phyloP scores from a whole-genome alignment of 192 early-diverging fungal genomes.

The Coemansia interrupta region DNA sequence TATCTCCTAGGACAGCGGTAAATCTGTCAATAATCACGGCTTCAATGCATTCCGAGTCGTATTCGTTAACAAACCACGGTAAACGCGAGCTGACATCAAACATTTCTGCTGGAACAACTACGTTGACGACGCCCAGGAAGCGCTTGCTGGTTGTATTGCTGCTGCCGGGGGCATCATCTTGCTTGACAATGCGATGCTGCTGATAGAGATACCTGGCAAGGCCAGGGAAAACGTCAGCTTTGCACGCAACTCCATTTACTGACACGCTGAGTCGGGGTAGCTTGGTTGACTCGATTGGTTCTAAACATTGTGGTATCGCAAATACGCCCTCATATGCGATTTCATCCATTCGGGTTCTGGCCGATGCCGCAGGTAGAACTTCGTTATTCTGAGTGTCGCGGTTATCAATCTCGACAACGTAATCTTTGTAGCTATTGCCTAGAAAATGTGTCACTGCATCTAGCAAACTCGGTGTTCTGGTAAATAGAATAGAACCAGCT shows the following conservation, averaged over 20 bases:
- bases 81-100: conserved; percentile 23
- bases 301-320: background rate
- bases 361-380: background rate
- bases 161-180: background rate
- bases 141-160: background rate
- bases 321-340: conserved; percentile 28
- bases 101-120: conserved; percentile 11
- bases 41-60: conserved; percentile 17
- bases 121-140: conserved; percentile 24
- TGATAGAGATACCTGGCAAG: conserved; percentile 5
- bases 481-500: background rate
- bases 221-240: conserved; percentile 12
- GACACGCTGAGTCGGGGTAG: conserved; percentile 11
- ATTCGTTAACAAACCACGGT: conserved; percentile 12
- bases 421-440: background rate
- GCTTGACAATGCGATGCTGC: background rate
- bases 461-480: background rate
- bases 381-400: background rate
- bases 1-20: too few relatives aligned
- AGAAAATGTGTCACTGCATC: conserved; percentile 1
- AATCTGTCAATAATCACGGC: conserved; percentile 5
- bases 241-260: conserved; percentile 20
- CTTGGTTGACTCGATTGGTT: conserved; percentile 1
- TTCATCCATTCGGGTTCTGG: background rate
- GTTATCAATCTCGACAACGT: conserved; percentile 3